Conservation (phyloP, 495 filamentous ascomycete genomes). For the Trichoderma reesei region DNA sequence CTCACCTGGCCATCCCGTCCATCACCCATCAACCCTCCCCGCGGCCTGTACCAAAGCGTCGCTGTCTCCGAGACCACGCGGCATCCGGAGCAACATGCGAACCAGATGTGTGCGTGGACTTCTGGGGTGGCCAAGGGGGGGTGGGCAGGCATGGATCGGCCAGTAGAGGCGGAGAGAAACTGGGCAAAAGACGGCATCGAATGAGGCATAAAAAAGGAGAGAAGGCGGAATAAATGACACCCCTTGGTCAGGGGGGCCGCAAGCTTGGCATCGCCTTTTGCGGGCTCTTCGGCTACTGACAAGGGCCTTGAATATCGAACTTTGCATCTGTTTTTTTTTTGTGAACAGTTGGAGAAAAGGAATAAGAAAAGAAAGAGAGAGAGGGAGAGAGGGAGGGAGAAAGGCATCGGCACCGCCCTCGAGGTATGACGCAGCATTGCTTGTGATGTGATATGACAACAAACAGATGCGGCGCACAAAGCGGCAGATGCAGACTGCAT, state of each 20-base stretch:
- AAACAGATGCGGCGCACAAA: too few relatives aligned
- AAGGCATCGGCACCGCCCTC: too few relatives aligned
- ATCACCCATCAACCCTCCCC: background rate
- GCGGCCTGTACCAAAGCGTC: background rate
- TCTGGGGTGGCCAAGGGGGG: background rate
- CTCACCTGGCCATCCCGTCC: background rate
- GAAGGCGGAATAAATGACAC: background rate
- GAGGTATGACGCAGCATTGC: too few relatives aligned
- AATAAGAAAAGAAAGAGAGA: too few relatives aligned
- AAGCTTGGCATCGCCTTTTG: background rate
- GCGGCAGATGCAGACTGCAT: too few relatives aligned
- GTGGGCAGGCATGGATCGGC: background rate
- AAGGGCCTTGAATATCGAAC: too few relatives aligned
- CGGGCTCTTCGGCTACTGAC: too few relatives aligned
- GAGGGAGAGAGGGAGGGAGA: too few relatives aligned
- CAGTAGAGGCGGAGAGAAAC: background rate
- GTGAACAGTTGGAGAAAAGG: too few relatives aligned
- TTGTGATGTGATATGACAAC: too few relatives aligned
- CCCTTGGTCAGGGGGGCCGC: background rate
- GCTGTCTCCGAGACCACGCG: background rate
- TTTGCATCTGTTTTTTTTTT: too few relatives aligned
- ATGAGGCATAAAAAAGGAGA: background rate
- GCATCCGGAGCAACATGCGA: background rate
- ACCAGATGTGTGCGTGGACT: background rate
- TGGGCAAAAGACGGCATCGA: background rate